phyloP scores from a whole-genome alignment of 208 protist species.

The Phytomonas sp. region DNA sequence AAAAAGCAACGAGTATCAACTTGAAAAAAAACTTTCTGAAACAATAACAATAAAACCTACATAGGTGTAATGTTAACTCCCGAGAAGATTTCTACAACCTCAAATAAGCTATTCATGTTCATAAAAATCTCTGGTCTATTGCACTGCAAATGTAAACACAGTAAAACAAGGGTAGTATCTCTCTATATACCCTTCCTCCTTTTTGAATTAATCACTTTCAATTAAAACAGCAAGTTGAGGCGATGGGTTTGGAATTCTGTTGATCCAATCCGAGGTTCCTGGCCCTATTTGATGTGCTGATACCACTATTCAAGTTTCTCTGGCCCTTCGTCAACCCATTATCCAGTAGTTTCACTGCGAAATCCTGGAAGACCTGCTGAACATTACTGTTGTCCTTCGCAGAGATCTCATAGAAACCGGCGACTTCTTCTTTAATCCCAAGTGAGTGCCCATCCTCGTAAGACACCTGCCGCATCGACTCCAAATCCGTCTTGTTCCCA shows the following conservation, averaged over 20 bases:
- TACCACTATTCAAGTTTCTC: conserved; percentile 6
- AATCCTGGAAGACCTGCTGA: conserved; percentile 79
- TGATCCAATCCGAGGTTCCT: background rate
- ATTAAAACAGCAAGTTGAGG: background rate
- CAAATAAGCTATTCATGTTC: background rate
- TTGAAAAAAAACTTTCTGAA: conserved; percentile 5
- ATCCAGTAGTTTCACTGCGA: conserved; percentile 90
- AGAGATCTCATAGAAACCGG: conserved; percentile 78
- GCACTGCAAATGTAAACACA: background rate
- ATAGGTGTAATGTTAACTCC: background rate
- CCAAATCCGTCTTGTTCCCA: conserved; percentile 96
- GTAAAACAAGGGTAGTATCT: background rate
- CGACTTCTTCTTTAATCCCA: conserved; percentile 61
- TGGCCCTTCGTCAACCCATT: conserved; percentile 50
- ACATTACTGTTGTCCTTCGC: conserved; percentile 85
- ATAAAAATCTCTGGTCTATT: background rate
- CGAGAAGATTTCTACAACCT: background rate
- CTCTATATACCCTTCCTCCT: background rate
- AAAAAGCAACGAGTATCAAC: background rate
- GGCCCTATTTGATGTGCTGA: background rate
- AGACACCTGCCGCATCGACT: conserved; percentile 72
- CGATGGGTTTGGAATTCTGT: background rate
- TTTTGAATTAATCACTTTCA: background rate
- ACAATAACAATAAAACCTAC: background rate
- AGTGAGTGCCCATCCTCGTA: conserved; percentile 61